A percentile compares a stretch with the other conserved stretches of the same genome.
Evolutionary conservation across 257 asterid genomes (phyloP).

Genomic region (Avicennia marina): DNA sequence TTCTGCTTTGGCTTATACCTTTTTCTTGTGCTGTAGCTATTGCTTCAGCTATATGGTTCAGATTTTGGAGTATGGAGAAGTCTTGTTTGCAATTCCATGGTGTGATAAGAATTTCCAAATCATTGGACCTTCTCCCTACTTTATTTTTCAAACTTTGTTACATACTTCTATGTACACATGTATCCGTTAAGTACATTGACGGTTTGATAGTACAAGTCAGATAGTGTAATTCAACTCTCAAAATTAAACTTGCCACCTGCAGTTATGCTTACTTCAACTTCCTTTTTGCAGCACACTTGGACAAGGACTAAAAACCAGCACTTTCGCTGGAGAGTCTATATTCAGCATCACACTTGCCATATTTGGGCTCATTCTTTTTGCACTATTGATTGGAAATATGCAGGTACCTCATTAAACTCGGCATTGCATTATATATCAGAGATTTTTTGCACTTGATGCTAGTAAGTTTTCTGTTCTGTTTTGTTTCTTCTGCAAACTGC

Average conservation of each 20-base stretch:
- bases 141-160: not conserved
- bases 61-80: not conserved
- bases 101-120: not conserved
- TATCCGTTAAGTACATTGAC: not conserved
- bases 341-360: conserved; percentile 95
- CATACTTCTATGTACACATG: not conserved
- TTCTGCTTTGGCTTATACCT: not conserved
- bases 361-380: conserved; percentile 92
- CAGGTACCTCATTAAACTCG: conserved; percentile 49
- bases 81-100: not conserved
- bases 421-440: not conserved
- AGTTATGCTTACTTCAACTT: conserved; percentile 14
- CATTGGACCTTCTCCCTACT: not conserved
- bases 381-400: conserved; percentile 96
- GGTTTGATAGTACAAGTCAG: not conserved
- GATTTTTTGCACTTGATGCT: not conserved
- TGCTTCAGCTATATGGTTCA: not conserved
- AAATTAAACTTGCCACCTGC: no score
- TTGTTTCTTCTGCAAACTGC: not conserved
- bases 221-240: no score
- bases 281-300: conserved; percentile 80
- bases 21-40: not conserved
- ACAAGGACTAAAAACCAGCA: conserved; percentile 94
- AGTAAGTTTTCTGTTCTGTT: not conserved
- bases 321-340: conserved; percentile 86